A percentile compares a stretch with the other conserved stretches of the same genome.
Conservation (phyloP, 2,329 filamentous ascomycete species). For the Chrysosphaeria jannelii region DNA sequence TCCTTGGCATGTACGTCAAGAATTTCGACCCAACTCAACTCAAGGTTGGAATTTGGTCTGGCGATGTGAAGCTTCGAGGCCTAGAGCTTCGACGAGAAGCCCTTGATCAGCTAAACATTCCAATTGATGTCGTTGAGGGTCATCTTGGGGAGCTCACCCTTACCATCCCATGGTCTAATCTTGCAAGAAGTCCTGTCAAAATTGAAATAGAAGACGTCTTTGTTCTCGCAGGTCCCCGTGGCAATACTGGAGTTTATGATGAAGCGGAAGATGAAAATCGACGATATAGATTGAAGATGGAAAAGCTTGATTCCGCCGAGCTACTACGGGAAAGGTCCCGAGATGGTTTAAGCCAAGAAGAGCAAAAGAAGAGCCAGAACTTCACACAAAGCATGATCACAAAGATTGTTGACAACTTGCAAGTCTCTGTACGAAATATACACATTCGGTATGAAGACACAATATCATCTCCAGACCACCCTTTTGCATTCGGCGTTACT, state of each 20-base stretch:
- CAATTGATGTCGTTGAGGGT: constrained; percentile 86
- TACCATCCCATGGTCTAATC: constrained; percentile 88
- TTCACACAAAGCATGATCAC: constrained; percentile 87
- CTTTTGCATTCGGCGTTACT: constrained; percentile 75
- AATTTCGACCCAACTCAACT: constrained; percentile 96
- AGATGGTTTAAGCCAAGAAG: constrained; percentile 82
- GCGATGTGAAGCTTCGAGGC: constrained; percentile 82
- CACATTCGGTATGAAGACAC: constrained; percentile 96
- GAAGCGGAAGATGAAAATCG: constrained; percentile 72
- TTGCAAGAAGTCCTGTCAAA: constrained; percentile 79
- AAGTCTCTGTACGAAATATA: constrained; percentile 94
- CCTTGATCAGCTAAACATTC: constrained; percentile 84
- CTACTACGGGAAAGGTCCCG: constrained; percentile 70
- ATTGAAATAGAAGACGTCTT: constrained; percentile 94
- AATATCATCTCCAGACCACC: constrained; percentile 78
- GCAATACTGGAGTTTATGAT: constrained; percentile 75
- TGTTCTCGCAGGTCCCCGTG: constrained; percentile 76
- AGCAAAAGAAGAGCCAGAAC: constrained; percentile 91
- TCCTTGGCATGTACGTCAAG: constrained; percentile 98
- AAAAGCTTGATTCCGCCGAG: constrained; percentile 91
- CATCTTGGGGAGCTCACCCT: constrained; percentile 79
- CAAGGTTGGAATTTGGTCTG: constrained; percentile 96
- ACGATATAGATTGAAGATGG: constrained; percentile 84
- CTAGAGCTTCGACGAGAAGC: constrained; percentile 83
- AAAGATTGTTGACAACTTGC: constrained; percentile 93